Evolutionary conservation across 2,329 filamentous ascomycete species (phyloP).

Genomic region (Claviceps maximensis): DNA sequence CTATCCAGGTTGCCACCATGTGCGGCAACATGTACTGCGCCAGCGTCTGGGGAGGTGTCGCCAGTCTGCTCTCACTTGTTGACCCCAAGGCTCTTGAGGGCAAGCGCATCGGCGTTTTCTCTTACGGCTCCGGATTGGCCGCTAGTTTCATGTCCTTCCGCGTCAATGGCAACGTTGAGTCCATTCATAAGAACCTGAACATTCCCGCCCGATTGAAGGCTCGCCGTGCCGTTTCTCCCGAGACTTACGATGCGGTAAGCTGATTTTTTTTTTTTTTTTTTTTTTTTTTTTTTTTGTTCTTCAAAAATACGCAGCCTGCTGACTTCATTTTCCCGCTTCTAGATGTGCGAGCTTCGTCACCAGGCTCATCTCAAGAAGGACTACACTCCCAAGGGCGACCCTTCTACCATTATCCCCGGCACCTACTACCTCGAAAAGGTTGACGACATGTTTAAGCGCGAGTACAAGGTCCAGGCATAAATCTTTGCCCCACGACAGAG

Average conservation of each 20-base stretch:
- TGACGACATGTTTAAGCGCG: conserved; percentile 76
- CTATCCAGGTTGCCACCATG: conserved; percentile 63
- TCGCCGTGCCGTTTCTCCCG: conserved; percentile 53
- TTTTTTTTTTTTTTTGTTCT: neutral
- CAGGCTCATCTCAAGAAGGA: conserved; percentile 72
- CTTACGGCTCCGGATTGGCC: conserved; percentile 65
- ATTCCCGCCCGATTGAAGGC: conserved; percentile 54
- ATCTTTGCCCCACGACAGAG: conserved; percentile 6
- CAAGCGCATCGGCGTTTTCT: conserved; percentile 66
- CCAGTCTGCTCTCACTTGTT: conserved; percentile 52
- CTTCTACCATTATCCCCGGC: conserved; percentile 50
- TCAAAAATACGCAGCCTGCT: neutral
- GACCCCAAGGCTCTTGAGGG: conserved; percentile 50
- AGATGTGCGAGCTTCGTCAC: conserved; percentile 73
- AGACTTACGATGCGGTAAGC: conserved; percentile 56
- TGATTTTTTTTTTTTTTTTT: neutral
- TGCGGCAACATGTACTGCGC: conserved; percentile 58
- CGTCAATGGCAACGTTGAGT: conserved; percentile 55
- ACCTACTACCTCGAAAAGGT: conserved; percentile 71
- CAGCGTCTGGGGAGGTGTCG: conserved; percentile 66
- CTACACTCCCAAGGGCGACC: conserved; percentile 56
- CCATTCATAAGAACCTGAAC: conserved; percentile 54
- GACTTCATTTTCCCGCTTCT: conserved; percentile 7
- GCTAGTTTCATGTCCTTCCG: conserved; percentile 63
- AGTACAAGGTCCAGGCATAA: conserved; percentile 66